phyloP scores from a whole-genome alignment of 768 basidiomycete species.

The Pleurotus tuoliensis region DNA sequence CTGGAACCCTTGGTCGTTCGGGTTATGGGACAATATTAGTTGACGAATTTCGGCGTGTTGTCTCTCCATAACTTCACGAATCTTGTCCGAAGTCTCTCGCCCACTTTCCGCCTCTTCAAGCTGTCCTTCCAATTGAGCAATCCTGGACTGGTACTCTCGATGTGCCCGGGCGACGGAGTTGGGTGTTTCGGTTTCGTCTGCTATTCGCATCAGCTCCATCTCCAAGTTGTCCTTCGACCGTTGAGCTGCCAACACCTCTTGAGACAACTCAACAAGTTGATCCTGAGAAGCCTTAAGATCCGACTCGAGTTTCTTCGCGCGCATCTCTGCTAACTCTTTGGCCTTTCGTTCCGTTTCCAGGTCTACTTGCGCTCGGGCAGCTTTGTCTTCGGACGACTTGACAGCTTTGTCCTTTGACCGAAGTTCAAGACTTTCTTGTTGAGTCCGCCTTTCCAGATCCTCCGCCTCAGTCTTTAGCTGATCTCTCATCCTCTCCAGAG shows the following conservation, averaged over 20 bases:
- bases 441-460: conserved; percentile 72
- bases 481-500: conserved; percentile 78
- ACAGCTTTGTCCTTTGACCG: conserved; percentile 67
- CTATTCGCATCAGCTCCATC: conserved; percentile 60
- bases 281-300: conserved; percentile 54
- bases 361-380: conserved; percentile 49
- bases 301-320: conserved; percentile 53
- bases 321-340: conserved; percentile 63
- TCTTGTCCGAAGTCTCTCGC: conserved; percentile 44
- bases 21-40: conserved; percentile 53
- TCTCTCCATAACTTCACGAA: conserved; percentile 58
- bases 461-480: conserved; percentile 78
- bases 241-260: conserved; percentile 49
- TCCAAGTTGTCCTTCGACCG: conserved; percentile 66
- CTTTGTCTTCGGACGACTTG: conserved; percentile 58
- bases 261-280: conserved; percentile 52
- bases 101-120: conserved; percentile 54
- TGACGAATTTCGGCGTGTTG: conserved; percentile 72
- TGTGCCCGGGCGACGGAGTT: conserved; percentile 56
- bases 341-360: conserved; percentile 65
- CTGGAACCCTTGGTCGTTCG: conserved; percentile 60
- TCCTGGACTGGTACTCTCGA: conserved; percentile 59
- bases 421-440: conserved; percentile 62
- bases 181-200: conserved; percentile 51
- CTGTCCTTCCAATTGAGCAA: conserved; percentile 59